Base-by-base conservation (phyloP, 2,329 filamentous ascomycete genomes). In the Fusarium keratoplasticum region DNA sequence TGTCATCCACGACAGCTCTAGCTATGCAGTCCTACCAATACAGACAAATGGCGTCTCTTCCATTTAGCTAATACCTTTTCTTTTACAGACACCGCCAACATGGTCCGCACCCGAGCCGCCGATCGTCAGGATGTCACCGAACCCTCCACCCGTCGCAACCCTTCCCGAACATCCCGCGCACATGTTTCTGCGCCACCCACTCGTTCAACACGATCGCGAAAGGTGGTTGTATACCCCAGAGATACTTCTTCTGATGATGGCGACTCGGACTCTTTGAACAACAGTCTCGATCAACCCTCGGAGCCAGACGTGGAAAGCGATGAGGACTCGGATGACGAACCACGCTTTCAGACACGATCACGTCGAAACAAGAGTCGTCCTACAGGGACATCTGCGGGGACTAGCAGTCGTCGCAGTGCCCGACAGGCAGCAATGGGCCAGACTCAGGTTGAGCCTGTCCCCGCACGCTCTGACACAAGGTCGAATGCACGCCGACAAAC, bases 41-140 rank as follows among this genome's bases (percentile, higher is more conserved):
- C 9, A 3, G 4, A 29, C 20, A 6, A 1, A 9, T 13, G 3
- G 1, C 5, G 4, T 6, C 11, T 27, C 29, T 9, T 18, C 9
- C 31, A 38, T 54, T 6, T 20, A 35, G 14, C 76, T 78, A 38
- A 78, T 25, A 20, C 29, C 10, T 31, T 55, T 31, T n/a, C 14
- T 61, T 29, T 61, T 50, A 33, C 18, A 74, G 67, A 35, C 40
- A 27, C 38, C 58, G 33, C 64, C 54, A 62, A 59, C 22, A 82
- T 82, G 81, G 78, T 78, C 42, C 72, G 77, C 36, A 82, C 78
- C 38, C 76, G 79, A 69, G 78, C 74, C 60, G 71, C 73, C 61
- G 67, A 71, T 44, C 69, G 69, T 44, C 69, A 70, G n/a, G 55
- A 66, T 44, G 31, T 55, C 22, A 36, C 52, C 36, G 64, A 65